Percentiles rank a stretch among this genome's conserved stretches.
Evolutionary conservation across 495 filamentous ascomycete species (phyloP).

Genomic region (Penicillium parvum): DNA sequence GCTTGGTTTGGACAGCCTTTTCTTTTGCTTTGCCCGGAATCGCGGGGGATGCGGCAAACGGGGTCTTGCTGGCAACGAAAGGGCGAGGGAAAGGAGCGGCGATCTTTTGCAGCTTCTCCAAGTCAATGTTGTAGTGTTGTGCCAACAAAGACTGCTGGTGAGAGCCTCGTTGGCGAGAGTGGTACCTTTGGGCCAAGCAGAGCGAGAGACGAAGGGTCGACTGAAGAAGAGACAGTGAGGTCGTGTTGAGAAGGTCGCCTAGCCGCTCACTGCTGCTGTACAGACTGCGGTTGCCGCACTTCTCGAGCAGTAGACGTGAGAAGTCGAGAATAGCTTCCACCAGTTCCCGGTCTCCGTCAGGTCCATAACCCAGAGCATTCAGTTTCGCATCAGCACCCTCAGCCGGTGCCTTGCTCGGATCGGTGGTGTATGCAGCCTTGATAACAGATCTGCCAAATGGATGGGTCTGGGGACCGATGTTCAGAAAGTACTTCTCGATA

Average conservation of each 20-base stretch:
- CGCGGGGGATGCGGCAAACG: conserved; percentile 41
- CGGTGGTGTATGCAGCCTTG: conserved; percentile 45
- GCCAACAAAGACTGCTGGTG: conserved; percentile 70
- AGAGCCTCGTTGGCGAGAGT: conserved; percentile 71
- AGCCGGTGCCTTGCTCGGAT: conserved; percentile 34
- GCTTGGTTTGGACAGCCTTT: conserved; percentile 48
- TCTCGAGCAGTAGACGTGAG: conserved; percentile 79
- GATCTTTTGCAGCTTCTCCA: conserved; percentile 80
- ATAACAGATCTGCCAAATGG: conserved; percentile 65
- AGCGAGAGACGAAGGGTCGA: conserved; percentile 70
- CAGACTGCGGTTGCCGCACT: conserved; percentile 94
- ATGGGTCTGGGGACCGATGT: conserved; percentile 72
- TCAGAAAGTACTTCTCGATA: conserved; percentile 75
- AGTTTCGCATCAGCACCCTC: conserved; percentile 52
- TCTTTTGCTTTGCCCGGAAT: conserved; percentile 69
- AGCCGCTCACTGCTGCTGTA: conserved; percentile 89
- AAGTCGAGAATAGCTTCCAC: conserved; percentile 77
- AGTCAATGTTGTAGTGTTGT: conserved; percentile 90
- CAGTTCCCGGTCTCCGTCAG: conserved; percentile 74
- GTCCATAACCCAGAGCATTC: conserved; percentile 53
- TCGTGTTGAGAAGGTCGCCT: conserved; percentile 81
- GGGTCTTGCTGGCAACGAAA: conserved; percentile 32
- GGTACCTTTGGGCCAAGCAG: conserved; percentile 85
- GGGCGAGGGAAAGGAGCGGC: conserved; percentile 78
- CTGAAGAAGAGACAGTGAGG: conserved; percentile 70